Evolutionary conservation across 805 yeast species (phyloP).

Genomic region (Wickerhamomyces bovis): DNA sequence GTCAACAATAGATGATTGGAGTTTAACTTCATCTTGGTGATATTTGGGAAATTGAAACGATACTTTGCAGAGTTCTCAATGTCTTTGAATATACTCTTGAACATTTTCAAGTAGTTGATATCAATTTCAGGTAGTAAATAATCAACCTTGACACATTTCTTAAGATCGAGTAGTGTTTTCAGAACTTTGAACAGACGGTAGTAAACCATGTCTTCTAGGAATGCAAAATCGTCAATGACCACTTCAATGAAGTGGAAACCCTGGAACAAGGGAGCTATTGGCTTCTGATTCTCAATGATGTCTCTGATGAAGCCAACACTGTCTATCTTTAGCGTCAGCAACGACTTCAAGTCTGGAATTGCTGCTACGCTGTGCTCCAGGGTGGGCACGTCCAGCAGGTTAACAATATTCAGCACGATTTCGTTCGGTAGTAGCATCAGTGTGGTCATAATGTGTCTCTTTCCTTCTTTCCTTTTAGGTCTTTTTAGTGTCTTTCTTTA

Average conservation of each 20-base stretch:
- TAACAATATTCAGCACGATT: constrained; percentile 5
- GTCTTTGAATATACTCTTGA: constrained; percentile 15
- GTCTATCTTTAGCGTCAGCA: constrained; percentile 8
- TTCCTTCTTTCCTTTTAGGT: too few species aligned
- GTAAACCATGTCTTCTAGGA: constrained; percentile 5
- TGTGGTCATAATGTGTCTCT: not conserved
- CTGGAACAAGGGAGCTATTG: constrained; percentile 7
- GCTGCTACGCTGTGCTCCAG: constrained; percentile 2
- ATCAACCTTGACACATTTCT: constrained; percentile 8
- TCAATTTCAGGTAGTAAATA: constrained; percentile 13
- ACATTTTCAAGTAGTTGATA: constrained; percentile 18
- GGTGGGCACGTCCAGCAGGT: constrained; percentile 1
- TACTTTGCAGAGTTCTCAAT: constrained; percentile 1
- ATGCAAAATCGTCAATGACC: constrained; percentile 9
- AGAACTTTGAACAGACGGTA: constrained; percentile 5
- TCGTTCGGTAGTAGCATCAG: constrained; percentile 5
- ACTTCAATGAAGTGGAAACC: constrained; percentile 15
- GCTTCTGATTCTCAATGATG: constrained; percentile 5
- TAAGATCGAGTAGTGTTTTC: constrained; percentile 2
- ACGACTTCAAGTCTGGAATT: constrained; percentile 11
- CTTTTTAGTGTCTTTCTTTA: too few species aligned
- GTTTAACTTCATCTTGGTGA: constrained; percentile 13
- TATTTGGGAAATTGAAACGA: constrained; percentile 6
- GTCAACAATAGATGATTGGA: constrained; percentile 19
- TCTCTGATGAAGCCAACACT: constrained; percentile 4